Percentiles rank a stretch among this genome's conserved stretches.
phyloP scores from a whole-genome alignment of 495 filamentous ascomycete genomes.

The Penicillium antarcticum region DNA sequence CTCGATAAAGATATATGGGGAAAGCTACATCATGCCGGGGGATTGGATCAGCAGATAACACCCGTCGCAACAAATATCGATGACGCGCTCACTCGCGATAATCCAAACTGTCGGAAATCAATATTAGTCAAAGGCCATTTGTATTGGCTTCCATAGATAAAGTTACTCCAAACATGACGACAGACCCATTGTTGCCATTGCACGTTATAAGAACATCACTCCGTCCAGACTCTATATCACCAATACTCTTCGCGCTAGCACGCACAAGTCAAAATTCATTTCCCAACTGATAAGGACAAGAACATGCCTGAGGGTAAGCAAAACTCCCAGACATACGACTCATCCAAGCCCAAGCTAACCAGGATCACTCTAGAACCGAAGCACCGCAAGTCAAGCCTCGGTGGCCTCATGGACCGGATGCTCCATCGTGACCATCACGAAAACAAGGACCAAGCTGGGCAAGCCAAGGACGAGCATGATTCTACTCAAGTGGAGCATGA shows the following conservation, averaged over 20 bases:
- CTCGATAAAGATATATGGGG: no score
- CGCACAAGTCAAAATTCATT: no score
- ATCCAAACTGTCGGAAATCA: neutral
- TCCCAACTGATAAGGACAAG: no score
- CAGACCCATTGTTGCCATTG: neutral
- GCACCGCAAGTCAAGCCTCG: neutral
- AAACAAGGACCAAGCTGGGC: neutral
- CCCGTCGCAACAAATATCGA: neutral
- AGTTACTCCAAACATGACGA: neutral
- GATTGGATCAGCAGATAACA: no score
- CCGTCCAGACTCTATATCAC: neutral
- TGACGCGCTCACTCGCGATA: neutral
- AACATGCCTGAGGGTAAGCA: constrained; percentile 1
- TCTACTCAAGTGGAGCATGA: neutral
- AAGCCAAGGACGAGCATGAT: neutral
- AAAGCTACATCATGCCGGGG: no score
- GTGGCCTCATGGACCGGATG: constrained; percentile 1
- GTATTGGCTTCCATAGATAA: neutral
- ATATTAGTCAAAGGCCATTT: neutral
- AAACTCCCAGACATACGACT: no score
- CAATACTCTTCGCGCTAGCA: neutral
- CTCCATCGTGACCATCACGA: constrained; percentile 3
- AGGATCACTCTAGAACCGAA: neutral
- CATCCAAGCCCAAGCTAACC: neutral
- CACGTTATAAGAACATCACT: neutral